Percentiles rank a stretch among this genome's conserved stretches.
Evolutionary conservation across 805 yeast genomes (phyloP).

Genomic region (Metschnikowia lochheadii): DNA sequence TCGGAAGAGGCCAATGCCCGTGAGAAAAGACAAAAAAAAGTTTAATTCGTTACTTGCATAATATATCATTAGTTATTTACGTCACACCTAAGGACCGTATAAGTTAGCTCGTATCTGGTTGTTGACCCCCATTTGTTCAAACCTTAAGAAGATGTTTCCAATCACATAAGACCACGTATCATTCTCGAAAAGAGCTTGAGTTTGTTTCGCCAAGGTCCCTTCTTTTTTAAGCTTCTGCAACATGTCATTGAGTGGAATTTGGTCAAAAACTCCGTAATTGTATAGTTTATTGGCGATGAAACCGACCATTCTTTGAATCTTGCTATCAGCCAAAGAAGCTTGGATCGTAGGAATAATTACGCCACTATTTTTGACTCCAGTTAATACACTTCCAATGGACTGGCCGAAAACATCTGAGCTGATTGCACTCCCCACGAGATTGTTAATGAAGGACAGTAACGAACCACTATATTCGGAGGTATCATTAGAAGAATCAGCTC

Average conservation of each 20-base stretch:
- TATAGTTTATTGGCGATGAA: slow-evolving; percentile 27
- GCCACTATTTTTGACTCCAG: slow-evolving; percentile 30
- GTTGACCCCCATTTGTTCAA: slow-evolving; percentile 30
- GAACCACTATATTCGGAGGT: slow-evolving; percentile 25
- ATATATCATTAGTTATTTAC: slow-evolving; percentile 1
- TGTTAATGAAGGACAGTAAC: slow-evolving; percentile 28
- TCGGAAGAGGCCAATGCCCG: background rate
- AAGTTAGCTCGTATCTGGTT: slow-evolving; percentile 27
- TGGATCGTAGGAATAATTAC: slow-evolving; percentile 26
- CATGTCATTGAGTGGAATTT: slow-evolving; percentile 24
- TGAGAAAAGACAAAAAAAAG: background rate
- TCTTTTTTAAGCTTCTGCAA: slow-evolving; percentile 23
- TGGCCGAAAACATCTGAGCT: slow-evolving; percentile 19
- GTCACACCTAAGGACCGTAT: slow-evolving; percentile 21
- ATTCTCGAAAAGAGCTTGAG: slow-evolving; percentile 26
- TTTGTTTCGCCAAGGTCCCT: slow-evolving; percentile 19
- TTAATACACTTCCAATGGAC: slow-evolving; percentile 22
- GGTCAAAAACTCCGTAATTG: slow-evolving; percentile 30
- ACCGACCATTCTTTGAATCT: slow-evolving; percentile 18
- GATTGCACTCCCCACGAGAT: slow-evolving; percentile 24
- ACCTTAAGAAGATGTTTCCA: slow-evolving; percentile 27
- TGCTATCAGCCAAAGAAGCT: slow-evolving; percentile 21
- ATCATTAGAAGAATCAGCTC: slow-evolving; percentile 6
- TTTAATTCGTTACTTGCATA: background rate
- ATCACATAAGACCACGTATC: slow-evolving; percentile 30